phyloP scores from a whole-genome alignment of 108 stramenopile species.

The Skeletonema grethae region DNA sequence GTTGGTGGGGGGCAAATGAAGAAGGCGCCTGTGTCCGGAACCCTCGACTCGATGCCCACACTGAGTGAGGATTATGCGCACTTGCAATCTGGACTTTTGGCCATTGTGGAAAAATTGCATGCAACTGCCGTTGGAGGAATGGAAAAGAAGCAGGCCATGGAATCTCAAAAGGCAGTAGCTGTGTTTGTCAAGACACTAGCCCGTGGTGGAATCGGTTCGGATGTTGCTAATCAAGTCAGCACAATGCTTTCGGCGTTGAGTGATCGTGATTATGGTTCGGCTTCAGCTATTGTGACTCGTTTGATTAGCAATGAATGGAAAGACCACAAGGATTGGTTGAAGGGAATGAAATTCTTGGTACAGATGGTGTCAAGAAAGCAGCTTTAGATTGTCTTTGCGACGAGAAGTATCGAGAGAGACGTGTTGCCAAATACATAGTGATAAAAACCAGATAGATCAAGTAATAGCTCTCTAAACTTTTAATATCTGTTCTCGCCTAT shows the following conservation, averaged over 20 bases:
- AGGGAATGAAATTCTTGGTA: constrained; percentile 90
- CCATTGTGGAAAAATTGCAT: constrained; percentile 51
- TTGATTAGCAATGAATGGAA: constrained; percentile 88
- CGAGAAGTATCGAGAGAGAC: neutral
- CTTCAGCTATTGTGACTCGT: constrained; percentile 66
- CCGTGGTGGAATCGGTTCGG: constrained; percentile 62
- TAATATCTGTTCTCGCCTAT: no score
- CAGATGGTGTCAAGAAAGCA: constrained; percentile 85
- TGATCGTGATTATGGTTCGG: constrained; percentile 66
- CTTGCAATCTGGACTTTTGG: constrained; percentile 64
- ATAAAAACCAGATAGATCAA: no score
- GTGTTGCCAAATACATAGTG: neutral
- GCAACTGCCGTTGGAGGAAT: constrained; percentile 39
- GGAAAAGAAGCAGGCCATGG: constrained; percentile 78
- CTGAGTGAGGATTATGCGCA: constrained; percentile 57
- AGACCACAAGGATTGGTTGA: constrained; percentile 96
- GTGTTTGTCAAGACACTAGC: constrained; percentile 75
- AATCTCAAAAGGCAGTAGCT: constrained; percentile 79
- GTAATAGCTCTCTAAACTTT: no score
- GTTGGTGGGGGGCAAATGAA: constrained; percentile 32
- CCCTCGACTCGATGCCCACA: constrained; percentile 53
- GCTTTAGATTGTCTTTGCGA: constrained; percentile 11
- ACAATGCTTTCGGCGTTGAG: constrained; percentile 53
- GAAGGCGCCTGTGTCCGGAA: constrained; percentile 70
- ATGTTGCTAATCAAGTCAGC: constrained; percentile 56